phyloP scores from a whole-genome alignment of 345 rosid genomes.

The Draba incana region DNA sequence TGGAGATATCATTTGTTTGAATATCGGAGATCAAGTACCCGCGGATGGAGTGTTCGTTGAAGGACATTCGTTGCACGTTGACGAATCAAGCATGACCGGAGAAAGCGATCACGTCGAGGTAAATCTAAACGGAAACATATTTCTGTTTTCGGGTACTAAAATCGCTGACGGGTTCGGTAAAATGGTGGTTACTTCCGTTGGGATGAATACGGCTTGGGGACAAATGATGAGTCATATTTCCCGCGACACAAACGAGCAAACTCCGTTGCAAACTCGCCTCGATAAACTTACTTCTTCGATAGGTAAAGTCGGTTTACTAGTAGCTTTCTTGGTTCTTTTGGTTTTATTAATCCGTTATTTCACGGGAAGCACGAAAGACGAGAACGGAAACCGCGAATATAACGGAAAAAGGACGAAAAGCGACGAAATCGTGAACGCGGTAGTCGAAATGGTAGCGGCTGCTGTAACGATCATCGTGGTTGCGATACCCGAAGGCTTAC shows the following conservation, averaged over 20 bases:
- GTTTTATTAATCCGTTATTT: slow-evolving; percentile 68
- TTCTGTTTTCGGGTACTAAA: slow-evolving; percentile 65
- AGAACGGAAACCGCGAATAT: slow-evolving; percentile 51
- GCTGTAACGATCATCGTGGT: slow-evolving; percentile 87
- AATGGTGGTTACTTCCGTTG: slow-evolving; percentile 73
- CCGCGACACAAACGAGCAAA: slow-evolving; percentile 49
- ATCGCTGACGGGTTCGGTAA: slow-evolving; percentile 57
- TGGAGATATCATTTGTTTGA: slow-evolving; percentile 61
- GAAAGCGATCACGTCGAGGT: slow-evolving; percentile 58
- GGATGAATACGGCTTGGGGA: slow-evolving; percentile 78
- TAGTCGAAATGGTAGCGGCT: slow-evolving; percentile 65
- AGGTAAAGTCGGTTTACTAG: slow-evolving; percentile 64
- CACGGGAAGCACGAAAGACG: slow-evolving; percentile 66
- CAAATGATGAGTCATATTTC: slow-evolving; percentile 71
- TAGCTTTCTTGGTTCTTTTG: slow-evolving; percentile 66
- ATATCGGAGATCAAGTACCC: slow-evolving; percentile 71
- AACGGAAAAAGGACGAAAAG: slow-evolving; percentile 49
- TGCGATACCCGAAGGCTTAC: slow-evolving; percentile 83
- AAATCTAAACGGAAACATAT: slow-evolving; percentile 44
- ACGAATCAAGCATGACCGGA: slow-evolving; percentile 74
- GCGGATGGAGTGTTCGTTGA: slow-evolving; percentile 65
- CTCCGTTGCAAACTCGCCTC: slow-evolving; percentile 71
- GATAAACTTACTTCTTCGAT: slow-evolving; percentile 66
- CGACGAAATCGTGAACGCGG: slow-evolving; percentile 55
- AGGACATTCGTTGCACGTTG: slow-evolving; percentile 55